Percentiles rank a stretch among this genome's conserved stretches.
These are phyloP conservation scores for Stephanodiscus minutulus DNA, from an alignment of 108 stramenopile genomes.

Conservation along the genomic window DNA sequence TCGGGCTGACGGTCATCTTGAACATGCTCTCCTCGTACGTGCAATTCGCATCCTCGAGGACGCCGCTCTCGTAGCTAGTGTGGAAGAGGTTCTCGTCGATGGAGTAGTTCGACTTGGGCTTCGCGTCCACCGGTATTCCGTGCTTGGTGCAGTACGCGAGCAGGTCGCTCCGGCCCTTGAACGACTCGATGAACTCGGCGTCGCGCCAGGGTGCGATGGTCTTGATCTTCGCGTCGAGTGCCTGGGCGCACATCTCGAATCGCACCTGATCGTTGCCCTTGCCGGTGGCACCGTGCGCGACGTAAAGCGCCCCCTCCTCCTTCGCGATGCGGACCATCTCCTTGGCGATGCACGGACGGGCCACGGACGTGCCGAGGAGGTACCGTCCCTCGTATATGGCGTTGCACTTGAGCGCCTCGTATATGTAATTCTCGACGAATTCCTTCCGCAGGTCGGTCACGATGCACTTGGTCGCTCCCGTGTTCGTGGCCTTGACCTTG, in stretches of 20 bases:
- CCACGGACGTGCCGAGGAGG: constrained; percentile 95
- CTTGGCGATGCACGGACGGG: constrained; percentile 98
- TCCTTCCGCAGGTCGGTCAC: constrained; percentile 94
- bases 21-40: constrained; percentile 89
- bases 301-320: constrained; percentile 88
- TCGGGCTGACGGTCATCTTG: constrained; percentile 92
- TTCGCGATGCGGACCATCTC: constrained; percentile 97
- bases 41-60: constrained; percentile 90
- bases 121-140: constrained; percentile 95
- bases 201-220: constrained; percentile 98
- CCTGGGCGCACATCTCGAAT: constrained; percentile 99
- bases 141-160: constrained; percentile 96
- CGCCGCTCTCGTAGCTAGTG: constrained; percentile 96
- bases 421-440: constrained; percentile 96
- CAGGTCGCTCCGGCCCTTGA: constrained; percentile 94
- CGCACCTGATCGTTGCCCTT: constrained; percentile 99
- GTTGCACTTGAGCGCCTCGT: constrained; percentile 93
- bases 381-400: constrained; percentile 95
- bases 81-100: constrained; percentile 99
- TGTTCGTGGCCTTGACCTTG: constrained; percentile 85
- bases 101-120: constrained; percentile 95
- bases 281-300: constrained; percentile 98
- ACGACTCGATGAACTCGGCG: constrained; percentile 92
- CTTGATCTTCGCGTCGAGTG: constrained; percentile 90
- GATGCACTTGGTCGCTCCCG: constrained; percentile 89